Base-by-base conservation (phyloP, 139 green algal genomes). In the Pseudopediastrum boryanum region DNA sequence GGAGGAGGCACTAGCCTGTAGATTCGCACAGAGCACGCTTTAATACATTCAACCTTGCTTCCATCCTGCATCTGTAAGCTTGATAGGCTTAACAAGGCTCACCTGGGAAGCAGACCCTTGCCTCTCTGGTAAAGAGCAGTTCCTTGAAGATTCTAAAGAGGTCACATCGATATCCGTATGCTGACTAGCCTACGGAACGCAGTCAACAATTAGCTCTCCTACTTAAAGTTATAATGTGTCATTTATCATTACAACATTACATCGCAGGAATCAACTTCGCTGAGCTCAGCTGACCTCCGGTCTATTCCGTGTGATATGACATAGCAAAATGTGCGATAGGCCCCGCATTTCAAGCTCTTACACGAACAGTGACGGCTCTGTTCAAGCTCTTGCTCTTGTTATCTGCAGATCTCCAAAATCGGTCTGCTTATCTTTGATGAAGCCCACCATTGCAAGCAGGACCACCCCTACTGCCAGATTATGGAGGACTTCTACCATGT, bases 381-480 rank as follows among this genome's bases (percentile, higher is more conserved):
- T n/a, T n/a, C 48, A 58, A n/a, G 19, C 19, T 58, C 48, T 58
- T n/a, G 48, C 48, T 58, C 48, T 21, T 58, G 19, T 58, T 5
- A 3, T 50, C 33, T 61, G 36, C 44, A 77, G 65, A 77, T 83
- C 52, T 21, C 16, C 19, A 25, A 51, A 13, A 83, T 78, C 33
- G 61, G 46, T 2, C 52, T 78, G 42, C 67, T 78, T 19, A 38
- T 78, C 0, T 78, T 83, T 78, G 67, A 83, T 69, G 77, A 78
- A 16, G 77, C 77, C 2, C 77, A 83, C 23, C 77, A 78, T 68
- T 78, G 77, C 54, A 72, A 9, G 36, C 39, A 46, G 54, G 39
- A 78, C 41, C 77, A 83, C 33, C 66, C 65, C 13, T 83, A 83
- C 19, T 38, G 38, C 7, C 65, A 83, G 48, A 77, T 83, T 41